These are phyloP conservation scores for Fusarium setosum DNA, from an alignment of 2,329 filamentous ascomycete genomes.

Conservation along the genomic window DNA sequence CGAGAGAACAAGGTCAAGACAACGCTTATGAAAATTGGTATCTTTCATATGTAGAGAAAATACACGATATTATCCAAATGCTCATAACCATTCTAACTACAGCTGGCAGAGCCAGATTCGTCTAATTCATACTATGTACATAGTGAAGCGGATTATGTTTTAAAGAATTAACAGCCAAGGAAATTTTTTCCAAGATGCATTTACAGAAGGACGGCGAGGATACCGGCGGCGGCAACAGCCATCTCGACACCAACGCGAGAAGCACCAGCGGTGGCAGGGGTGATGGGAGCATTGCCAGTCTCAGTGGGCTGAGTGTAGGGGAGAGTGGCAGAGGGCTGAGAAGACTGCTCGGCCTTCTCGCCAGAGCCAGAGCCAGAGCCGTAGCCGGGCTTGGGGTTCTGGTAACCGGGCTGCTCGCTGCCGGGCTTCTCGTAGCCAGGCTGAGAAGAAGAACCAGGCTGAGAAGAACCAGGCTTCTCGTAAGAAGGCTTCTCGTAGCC, in stretches of 20 bases:
- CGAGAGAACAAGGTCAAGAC: neutral
- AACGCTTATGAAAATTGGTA: constrained; percentile 15
- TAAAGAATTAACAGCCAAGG: constrained; percentile 37
- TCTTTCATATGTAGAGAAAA: constrained; percentile 17
- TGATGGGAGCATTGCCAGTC: constrained; percentile 16
- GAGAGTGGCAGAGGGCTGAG: constrained; percentile 35
- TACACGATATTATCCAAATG: constrained; percentile 31
- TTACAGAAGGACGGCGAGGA: constrained; percentile 50
- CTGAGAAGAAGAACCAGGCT: neutral
- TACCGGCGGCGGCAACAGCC: constrained; percentile 46
- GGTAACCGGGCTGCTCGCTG: neutral
- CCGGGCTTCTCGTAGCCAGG: constrained; percentile 2
- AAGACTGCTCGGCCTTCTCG: constrained; percentile 1
- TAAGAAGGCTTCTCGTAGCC: neutral
- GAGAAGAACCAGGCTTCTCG: constrained; percentile 2
- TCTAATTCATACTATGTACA: constrained; percentile 46
- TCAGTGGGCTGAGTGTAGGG: constrained; percentile 31
- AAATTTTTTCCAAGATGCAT: constrained; percentile 32
- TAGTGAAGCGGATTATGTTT: constrained; percentile 43
- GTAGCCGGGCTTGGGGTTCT: constrained; percentile 13
- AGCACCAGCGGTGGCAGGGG: constrained; percentile 46
- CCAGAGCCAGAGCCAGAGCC: neutral
- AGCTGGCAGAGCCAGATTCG: constrained; percentile 35
- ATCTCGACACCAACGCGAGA: constrained; percentile 46
- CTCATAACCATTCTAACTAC: constrained; percentile 42